Evolutionary conservation across 192 early-diverging fungal genomes (phyloP).

Genomic region (Coemansia sp.): DNA sequence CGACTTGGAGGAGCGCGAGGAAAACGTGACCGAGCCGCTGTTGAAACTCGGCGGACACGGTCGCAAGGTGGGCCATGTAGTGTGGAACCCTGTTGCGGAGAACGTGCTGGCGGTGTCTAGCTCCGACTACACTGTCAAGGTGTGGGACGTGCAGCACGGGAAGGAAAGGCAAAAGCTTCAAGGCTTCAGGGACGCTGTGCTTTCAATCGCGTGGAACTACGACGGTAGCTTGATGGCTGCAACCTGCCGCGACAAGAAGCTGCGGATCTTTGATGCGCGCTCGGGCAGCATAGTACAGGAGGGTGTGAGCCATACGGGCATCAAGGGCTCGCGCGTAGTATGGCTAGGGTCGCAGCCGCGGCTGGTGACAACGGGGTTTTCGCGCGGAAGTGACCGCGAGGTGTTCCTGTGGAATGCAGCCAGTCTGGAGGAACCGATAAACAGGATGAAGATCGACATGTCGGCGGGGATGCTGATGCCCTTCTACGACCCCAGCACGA

Average conservation of each 20-base stretch:
- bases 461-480: constrained; percentile 97
- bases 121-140: constrained; percentile 80
- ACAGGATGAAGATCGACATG: constrained; percentile 78
- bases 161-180: constrained; percentile 71
- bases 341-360: constrained; percentile 83
- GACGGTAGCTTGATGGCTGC: constrained; percentile 83
- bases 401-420: constrained; percentile 84
- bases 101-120: constrained; percentile 88
- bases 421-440: constrained; percentile 70
- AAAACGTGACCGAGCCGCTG: constrained; percentile 75
- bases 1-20: constrained; percentile 64
- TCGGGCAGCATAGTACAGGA: constrained; percentile 76
- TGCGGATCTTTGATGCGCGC: constrained; percentile 92
- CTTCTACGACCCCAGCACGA: constrained; percentile 88
- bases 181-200: constrained; percentile 88
- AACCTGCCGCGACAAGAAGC: constrained; percentile 94
- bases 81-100: constrained; percentile 95
- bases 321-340: constrained; percentile 93
- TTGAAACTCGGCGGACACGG: constrained; percentile 82
- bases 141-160: constrained; percentile 95
- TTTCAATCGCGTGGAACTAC: constrained; percentile 88
- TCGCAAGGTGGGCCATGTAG: constrained; percentile 96
- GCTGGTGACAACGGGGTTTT: constrained; percentile 92
- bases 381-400: constrained; percentile 91
- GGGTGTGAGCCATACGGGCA: constrained; percentile 83